Evolutionary conservation across 352 stramenopile genomes (phyloP).

Genomic region (Phytophthora sp.): DNA sequence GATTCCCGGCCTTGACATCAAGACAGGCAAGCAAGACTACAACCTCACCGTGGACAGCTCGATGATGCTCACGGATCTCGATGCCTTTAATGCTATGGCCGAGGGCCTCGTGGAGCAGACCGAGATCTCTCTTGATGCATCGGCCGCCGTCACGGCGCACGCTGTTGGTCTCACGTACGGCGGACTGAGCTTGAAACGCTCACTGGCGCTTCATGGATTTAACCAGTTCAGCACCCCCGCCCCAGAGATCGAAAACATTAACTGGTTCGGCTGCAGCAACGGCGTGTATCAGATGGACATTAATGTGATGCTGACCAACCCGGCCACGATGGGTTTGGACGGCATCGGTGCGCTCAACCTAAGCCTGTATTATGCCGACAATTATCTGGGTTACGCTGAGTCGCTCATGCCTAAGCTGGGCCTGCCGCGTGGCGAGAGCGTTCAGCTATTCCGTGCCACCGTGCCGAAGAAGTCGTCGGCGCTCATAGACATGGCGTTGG

Average conservation of each 20-base stretch:
- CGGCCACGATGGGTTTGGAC: conserved; percentile 52
- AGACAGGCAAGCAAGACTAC: conserved; percentile 53
- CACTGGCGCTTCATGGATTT: conserved; percentile 52
- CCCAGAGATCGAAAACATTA: conserved; percentile 63
- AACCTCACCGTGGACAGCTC: conserved; percentile 55
- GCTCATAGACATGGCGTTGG: conserved; percentile 48
- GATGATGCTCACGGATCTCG: conserved; percentile 45
- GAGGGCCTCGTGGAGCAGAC: conserved; percentile 42
- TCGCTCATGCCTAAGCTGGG: conserved; percentile 49
- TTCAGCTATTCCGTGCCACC: conserved; percentile 58
- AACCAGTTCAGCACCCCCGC: conserved; percentile 59
- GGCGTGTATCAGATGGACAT: conserved; percentile 58
- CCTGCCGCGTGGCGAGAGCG: conserved; percentile 53
- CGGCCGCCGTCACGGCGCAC: conserved; percentile 49
- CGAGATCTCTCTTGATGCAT: conserved; percentile 45
- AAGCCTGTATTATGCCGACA: conserved; percentile 65
- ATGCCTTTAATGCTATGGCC: conserved; percentile 54
- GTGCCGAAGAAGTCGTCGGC: conserved; percentile 42
- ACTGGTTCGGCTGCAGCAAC: conserved; percentile 48
- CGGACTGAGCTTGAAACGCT: conserved; percentile 56
- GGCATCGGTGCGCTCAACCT: conserved; percentile 73
- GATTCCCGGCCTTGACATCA: conserved; percentile 59
- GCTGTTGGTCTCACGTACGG: conserved; percentile 54
- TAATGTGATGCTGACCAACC: conserved; percentile 68
- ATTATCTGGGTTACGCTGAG: conserved; percentile 68